Evolutionary conservation across 768 basidiomycete genomes (phyloP).

Genomic region (Strobilomyces dryophilus): DNA sequence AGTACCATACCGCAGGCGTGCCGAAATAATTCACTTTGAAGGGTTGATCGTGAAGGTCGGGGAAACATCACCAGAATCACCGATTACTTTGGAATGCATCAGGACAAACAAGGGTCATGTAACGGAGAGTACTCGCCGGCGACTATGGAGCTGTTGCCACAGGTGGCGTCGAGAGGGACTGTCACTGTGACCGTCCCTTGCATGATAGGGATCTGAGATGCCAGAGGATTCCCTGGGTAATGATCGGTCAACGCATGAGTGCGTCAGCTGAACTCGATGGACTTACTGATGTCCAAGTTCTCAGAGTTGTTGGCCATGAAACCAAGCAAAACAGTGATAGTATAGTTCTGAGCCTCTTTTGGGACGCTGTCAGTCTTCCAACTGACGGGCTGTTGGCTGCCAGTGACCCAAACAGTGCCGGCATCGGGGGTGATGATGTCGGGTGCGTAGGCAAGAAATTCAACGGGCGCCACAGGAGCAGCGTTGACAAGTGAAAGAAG

Average conservation of each 20-base stretch:
- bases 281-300: slow-evolving; percentile 48
- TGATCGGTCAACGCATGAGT: slow-evolving; percentile 7
- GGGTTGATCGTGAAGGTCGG: slow-evolving; percentile 51
- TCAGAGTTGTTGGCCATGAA: slow-evolving; percentile 35
- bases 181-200: slow-evolving; percentile 45
- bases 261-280: too few relatives aligned
- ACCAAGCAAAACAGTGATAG: slow-evolving; percentile 46
- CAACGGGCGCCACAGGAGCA: slow-evolving; percentile 25
- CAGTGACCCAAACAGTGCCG: slow-evolving; percentile 34
- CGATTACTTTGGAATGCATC: slow-evolving; percentile 44
- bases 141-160: slow-evolving; percentile 51
- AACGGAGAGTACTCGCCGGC: slow-evolving; percentile 45
- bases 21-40: not conserved
- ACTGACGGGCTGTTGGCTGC: slow-evolving; percentile 35
- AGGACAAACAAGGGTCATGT: not conserved
- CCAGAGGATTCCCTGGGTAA: slow-evolving; percentile 52
- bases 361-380: slow-evolving; percentile 43
- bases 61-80: slow-evolving; percentile 63
- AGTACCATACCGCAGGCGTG: not conserved
- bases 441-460: slow-evolving; percentile 39
- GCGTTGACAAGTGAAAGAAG: slow-evolving; percentile 25
- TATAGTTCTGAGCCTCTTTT: slow-evolving; percentile 27
- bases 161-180: slow-evolving; percentile 44
- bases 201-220: slow-evolving; percentile 48
- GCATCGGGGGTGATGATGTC: slow-evolving; percentile 37